Evolutionary conservation across 768 basidiomycete genomes (phyloP).

Genomic region (Mycena alexandri): DNA sequence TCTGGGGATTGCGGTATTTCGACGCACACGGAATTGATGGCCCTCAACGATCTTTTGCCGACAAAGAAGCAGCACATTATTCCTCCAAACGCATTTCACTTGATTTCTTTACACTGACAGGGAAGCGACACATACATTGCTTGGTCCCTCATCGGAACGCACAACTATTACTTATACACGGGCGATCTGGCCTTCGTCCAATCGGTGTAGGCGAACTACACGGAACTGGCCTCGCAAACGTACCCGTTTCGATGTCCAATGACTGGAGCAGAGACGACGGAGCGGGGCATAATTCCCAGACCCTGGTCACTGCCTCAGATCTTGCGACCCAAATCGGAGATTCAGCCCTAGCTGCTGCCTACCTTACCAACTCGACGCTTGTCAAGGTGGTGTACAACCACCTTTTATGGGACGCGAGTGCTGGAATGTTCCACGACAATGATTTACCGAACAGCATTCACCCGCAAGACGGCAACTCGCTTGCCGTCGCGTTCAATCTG

Average conservation of each 20-base stretch:
- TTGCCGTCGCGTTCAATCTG: slow-evolving; percentile 66
- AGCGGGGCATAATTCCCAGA: slow-evolving; percentile 68
- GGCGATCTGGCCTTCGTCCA: slow-evolving; percentile 67
- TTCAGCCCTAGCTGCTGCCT: slow-evolving; percentile 50
- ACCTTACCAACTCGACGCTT: slow-evolving; percentile 58
- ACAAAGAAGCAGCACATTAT: no score
- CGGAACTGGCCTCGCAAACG: slow-evolving; percentile 64
- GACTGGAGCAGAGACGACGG: slow-evolving; percentile 71
- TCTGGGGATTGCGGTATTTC: slow-evolving; percentile 74
- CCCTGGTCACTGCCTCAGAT: slow-evolving; percentile 59
- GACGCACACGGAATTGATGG: slow-evolving; percentile 71
- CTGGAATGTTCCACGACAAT: slow-evolving; percentile 69
- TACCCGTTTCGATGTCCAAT: slow-evolving; percentile 60
- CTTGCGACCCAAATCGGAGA: slow-evolving; percentile 58
- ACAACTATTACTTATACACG: slow-evolving; percentile 70
- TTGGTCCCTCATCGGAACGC: slow-evolving; percentile 48
- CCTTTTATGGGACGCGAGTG: slow-evolving; percentile 62
- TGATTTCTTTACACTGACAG: no score
- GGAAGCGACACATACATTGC: slow-evolving; percentile 62
- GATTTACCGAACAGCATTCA: slow-evolving; percentile 60
- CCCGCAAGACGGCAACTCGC: slow-evolving; percentile 71
- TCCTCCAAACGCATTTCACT: no score
- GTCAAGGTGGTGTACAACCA: slow-evolving; percentile 64
- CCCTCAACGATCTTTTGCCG: slow-evolving; percentile 68
- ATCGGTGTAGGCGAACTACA: slow-evolving; percentile 66